phyloP scores from a whole-genome alignment of 2,329 filamentous ascomycete species.

The Cercospora berteroae region DNA sequence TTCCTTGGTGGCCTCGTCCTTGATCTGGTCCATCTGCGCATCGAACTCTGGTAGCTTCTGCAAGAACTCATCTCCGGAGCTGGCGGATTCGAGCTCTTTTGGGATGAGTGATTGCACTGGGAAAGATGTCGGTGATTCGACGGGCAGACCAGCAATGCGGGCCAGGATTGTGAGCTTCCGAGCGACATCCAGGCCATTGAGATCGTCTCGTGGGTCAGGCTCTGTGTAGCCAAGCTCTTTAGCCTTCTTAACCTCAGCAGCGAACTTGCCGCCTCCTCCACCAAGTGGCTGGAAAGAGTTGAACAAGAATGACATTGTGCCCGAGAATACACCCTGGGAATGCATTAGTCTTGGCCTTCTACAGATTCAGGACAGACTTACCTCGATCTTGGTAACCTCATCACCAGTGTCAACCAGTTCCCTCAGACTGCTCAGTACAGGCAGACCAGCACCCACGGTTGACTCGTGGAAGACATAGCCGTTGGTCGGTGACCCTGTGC shows the following conservation, averaged over 20 bases:
- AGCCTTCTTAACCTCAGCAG: slow-evolving; percentile 84
- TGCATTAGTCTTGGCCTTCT: background rate
- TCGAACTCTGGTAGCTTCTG: slow-evolving; percentile 78
- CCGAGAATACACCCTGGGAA: slow-evolving; percentile 77
- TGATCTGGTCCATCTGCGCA: slow-evolving; percentile 82
- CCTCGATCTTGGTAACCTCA: slow-evolving; percentile 82
- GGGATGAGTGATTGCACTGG: slow-evolving; percentile 93
- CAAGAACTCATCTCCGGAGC: slow-evolving; percentile 83
- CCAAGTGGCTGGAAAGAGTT: slow-evolving; percentile 88
- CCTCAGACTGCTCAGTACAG: slow-evolving; percentile 87
- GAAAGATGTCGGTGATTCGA: slow-evolving; percentile 83
- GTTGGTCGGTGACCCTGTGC: slow-evolving; percentile 47
- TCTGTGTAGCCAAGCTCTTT: slow-evolving; percentile 92
- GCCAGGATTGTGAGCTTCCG: slow-evolving; percentile 94
- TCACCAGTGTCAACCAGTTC: slow-evolving; percentile 95
- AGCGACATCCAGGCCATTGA: slow-evolving; percentile 89
- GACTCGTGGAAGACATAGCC: slow-evolving; percentile 94
- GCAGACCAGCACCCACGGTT: slow-evolving; percentile 87
- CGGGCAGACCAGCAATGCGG: slow-evolving; percentile 74
- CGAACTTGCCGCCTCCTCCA: slow-evolving; percentile 77
- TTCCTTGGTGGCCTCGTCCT: slow-evolving; percentile 77
- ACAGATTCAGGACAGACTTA: background rate
- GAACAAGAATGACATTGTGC: slow-evolving; percentile 97
- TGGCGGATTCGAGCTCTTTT: slow-evolving; percentile 72
- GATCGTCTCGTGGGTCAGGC: slow-evolving; percentile 79